Evolutionary conservation across 768 basidiomycete genomes (phyloP), one percentile per base, ranked within the genome.

Genomic region (Kwoniella sp.): DNA sequence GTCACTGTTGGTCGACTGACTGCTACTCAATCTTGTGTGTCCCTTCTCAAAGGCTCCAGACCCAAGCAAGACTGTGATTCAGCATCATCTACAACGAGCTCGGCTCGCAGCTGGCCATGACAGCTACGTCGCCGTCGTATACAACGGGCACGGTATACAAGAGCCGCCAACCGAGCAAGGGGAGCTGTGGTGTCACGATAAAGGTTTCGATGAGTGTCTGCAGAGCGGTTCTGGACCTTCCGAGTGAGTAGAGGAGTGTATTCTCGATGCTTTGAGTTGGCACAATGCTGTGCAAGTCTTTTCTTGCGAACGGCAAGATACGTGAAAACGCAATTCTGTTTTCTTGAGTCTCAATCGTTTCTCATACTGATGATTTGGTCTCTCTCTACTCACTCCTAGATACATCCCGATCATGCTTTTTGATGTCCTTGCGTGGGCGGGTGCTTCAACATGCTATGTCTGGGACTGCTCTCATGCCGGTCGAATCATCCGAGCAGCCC

Each of bases 381-480:
- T n/a, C n/a, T 30, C 22, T 4, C 17, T 0, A 56, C 34, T 34
- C n/a, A 22, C 45, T 22, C 13, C 4, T 57, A 77, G 76, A 48
- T 77, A 77, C 60, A 77, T 77, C 55, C 76, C 76, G n/a, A 71
- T 77, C 55, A 71, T 75, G 20, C 61, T 77, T 0, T 77, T 77
- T 61, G 76, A 77, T 50, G 55, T 75, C 15, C 38, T 77, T 30
- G 73, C 72, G 30, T 77, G 76, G 76, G 72, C 76, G 0, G 76
- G 74, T 15, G 66, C 74, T 0, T 68, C 74, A 1, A 69, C 72
- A 1, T 75, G 74, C 47, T 77, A 70, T 55, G 67, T 77, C 15
- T 77, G 76, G 76, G 76, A 77, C 53, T 75, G 74, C 41, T 66
- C 69, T 20, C 52, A 73, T 55, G 72, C 76, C 29, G 72, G 74